Conservation (phyloP, 257 asterid species). For the Ligustrum vulgare region DNA sequence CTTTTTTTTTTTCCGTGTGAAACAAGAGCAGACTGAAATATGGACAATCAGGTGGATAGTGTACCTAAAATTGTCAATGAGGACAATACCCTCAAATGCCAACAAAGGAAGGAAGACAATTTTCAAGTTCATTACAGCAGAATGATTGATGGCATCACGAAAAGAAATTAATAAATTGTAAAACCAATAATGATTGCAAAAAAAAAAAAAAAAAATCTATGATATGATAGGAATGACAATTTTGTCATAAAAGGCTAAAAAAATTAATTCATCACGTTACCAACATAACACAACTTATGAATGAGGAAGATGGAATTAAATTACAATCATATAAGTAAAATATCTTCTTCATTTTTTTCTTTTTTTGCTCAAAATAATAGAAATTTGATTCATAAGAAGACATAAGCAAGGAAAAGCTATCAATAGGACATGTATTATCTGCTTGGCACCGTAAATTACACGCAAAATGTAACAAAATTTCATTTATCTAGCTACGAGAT, state of each 20-base stretch:
- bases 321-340: slow-evolving; percentile 12
- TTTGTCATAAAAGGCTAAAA: not conserved
- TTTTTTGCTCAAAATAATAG: not conserved
- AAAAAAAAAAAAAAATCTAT: not conserved
- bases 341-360: not conserved
- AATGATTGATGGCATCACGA: slow-evolving; percentile 54
- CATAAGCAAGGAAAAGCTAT: slow-evolving; percentile 1
- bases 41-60: slow-evolving; percentile 17
- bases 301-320: slow-evolving; percentile 22
- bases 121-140: slow-evolving; percentile 74
- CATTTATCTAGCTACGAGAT: slow-evolving; percentile 9
- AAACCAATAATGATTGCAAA: slow-evolving; percentile 14
- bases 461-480: slow-evolving; percentile 3
- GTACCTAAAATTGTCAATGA: slow-evolving; percentile 92
- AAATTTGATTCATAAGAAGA: no score
- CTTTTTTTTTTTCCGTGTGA: not conserved
- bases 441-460: not conserved
- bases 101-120: slow-evolving; percentile 89
- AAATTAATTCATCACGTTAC: slow-evolving; percentile 11
- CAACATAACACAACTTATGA: not conserved
- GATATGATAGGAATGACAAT: not conserved
- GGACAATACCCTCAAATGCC: slow-evolving; percentile 74
- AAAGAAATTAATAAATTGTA: slow-evolving; percentile 23
- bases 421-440: not conserved
- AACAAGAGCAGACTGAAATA: slow-evolving; percentile 14